Evolutionary conservation across 805 yeast species (phyloP), one percentile per base, ranked within the genome.

Genomic region (Yarrowia porcina): DNA sequence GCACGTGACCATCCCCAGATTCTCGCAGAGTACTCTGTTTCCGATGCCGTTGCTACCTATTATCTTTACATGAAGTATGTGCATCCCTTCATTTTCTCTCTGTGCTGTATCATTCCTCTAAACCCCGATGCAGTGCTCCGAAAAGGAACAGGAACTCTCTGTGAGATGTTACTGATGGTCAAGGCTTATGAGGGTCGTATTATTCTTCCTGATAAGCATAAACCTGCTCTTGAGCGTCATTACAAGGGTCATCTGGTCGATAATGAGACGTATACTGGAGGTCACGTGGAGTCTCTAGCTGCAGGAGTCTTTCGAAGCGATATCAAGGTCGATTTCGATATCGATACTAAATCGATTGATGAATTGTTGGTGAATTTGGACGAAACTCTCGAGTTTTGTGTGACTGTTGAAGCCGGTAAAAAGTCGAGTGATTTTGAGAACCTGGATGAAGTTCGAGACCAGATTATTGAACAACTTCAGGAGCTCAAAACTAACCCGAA

Each of bases 21-120:
- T 3, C 75, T 94, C 59, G 90, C 99, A 0, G 99, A 96, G 72
- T 94, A 94, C 74, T 96, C 99, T 0, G 99, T 94, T 27, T 96
- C 99, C 64, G 99, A 94, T 80, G 99, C 99, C 12, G 99, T 96
- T 39, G 99, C 99, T 4, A 94, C 99, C 0, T 94, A 92, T 72
- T 94, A 94, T 74, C 78, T 94, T 49, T 94, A 92, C 77, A 92
- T 88, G 84, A 94, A 94, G 75, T 96, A 94, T 72, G 97, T 94
- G 60, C 98, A 92, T 74, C 98, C 98, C 1, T 94, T 94, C 76
- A 88, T 94, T 68, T 91, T 94, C 71, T 94, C 99, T 2, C 83
- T 94, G 64, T 92, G 98, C 74, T 91, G 96, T 12, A 96, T 94
- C 72, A 84, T 94, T 75, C 99, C 99, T 0, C 77, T 94, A 68